Evolutionary conservation across 1,284 basidiomycete species (phyloP).

Genomic region (Erythrobasidium hasegawianum): DNA sequence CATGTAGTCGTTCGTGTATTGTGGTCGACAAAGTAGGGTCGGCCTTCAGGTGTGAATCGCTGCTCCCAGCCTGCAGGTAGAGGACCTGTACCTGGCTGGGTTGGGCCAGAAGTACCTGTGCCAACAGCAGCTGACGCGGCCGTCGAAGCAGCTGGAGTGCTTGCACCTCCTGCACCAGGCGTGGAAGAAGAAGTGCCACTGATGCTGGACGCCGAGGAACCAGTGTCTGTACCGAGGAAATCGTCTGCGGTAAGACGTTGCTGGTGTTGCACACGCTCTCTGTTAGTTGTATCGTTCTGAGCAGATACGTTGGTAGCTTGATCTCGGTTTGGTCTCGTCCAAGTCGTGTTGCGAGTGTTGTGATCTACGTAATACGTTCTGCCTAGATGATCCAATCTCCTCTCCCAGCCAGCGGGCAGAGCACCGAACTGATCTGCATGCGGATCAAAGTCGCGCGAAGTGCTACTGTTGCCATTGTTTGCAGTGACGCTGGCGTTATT

Average conservation of each 20-base stretch:
- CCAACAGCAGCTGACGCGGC: slow-evolving; percentile 35
- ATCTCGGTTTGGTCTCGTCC: slow-evolving; percentile 66
- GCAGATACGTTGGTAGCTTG: slow-evolving; percentile 18
- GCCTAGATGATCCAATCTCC: slow-evolving; percentile 79
- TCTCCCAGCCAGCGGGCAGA: slow-evolving; percentile 90
- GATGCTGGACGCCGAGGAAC: slow-evolving; percentile 41
- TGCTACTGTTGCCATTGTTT: slow-evolving; percentile 52
- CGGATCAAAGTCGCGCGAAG: slow-evolving; percentile 72
- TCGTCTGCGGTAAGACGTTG: slow-evolving; percentile 45
- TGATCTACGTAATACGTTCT: slow-evolving; percentile 73
- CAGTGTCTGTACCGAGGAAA: slow-evolving; percentile 43
- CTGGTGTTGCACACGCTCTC: slow-evolving; percentile 23
- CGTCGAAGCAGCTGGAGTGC: slow-evolving; percentile 47
- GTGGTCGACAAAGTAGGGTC: slow-evolving; percentile 89
- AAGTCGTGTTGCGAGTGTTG: slow-evolving; percentile 88
- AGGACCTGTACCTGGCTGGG: slow-evolving; percentile 73
- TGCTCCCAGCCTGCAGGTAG: slow-evolving; percentile 98
- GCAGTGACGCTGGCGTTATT: slow-evolving; percentile 22
- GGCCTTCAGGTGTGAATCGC: slow-evolving; percentile 91
- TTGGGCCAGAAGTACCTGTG: slow-evolving; percentile 53
- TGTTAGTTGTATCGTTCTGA: slow-evolving; percentile 22
- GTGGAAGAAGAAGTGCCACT: slow-evolving; percentile 41
- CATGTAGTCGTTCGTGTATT: slow-evolving; percentile 90
- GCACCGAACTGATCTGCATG: slow-evolving; percentile 69
- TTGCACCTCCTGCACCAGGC: slow-evolving; percentile 51